Evolutionary conservation across 345 rosid species (phyloP).

Genomic region (Populus nigra): DNA sequence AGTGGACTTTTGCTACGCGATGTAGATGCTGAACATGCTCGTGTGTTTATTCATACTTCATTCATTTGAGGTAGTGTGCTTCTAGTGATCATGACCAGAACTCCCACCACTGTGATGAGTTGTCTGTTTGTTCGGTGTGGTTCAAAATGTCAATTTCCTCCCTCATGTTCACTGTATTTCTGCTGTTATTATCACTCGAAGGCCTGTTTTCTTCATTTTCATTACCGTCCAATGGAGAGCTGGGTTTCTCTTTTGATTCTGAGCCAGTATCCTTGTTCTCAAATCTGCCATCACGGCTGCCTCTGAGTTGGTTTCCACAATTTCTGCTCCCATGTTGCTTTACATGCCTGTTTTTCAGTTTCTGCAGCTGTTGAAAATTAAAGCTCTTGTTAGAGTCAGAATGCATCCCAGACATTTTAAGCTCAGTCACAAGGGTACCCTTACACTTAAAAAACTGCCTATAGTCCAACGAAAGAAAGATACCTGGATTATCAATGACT

Average conservation of each 20-base stretch:
- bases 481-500: slow-evolving; percentile 32
- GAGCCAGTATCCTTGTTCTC: background rate
- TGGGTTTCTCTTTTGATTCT: background rate
- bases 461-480: background rate
- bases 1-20: background rate
- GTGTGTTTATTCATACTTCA: background rate
- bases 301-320: background rate
- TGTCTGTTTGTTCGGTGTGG: slow-evolving; percentile 11
- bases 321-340: slow-evolving; percentile 5
- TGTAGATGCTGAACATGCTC: background rate
- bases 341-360: slow-evolving; percentile 15
- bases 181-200: background rate
- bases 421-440: background rate
- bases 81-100: slow-evolving; percentile 18
- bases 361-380: slow-evolving; percentile 25
- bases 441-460: background rate
- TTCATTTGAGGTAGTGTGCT: background rate
- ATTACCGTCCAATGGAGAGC: slow-evolving; percentile 4
- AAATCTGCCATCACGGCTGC: slow-evolving; percentile 9
- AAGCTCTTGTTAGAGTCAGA: background rate
- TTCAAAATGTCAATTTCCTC: slow-evolving; percentile 16
- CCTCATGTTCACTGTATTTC: background rate
- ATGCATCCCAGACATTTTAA: background rate
- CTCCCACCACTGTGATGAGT: slow-evolving; percentile 38
- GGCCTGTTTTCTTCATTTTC: background rate